Evolutionary conservation across 2,329 filamentous ascomycete genomes (phyloP).

Genomic region (Colletotrichum gloeosporioides): DNA sequence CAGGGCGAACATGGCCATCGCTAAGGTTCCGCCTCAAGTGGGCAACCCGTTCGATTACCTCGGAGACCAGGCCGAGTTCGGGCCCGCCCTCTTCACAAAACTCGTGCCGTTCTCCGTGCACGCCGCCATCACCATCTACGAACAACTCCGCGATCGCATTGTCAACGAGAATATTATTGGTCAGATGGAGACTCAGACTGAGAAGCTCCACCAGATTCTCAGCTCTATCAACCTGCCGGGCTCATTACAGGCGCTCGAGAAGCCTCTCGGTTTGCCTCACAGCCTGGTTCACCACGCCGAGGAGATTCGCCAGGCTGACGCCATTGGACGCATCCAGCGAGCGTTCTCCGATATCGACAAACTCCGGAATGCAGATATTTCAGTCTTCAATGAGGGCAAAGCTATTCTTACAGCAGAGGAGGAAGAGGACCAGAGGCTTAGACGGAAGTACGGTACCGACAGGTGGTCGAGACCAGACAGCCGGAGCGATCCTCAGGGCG

Average conservation of each 20-base stretch:
- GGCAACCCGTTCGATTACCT: slow-evolving; percentile 80
- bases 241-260: slow-evolving; percentile 92
- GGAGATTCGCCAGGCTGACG: slow-evolving; percentile 90
- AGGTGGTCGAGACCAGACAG: slow-evolving; percentile 79
- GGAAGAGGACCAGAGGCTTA: slow-evolving; percentile 79
- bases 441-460: slow-evolving; percentile 83
- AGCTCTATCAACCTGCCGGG: slow-evolving; percentile 88
- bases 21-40: slow-evolving; percentile 81
- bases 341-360: slow-evolving; percentile 91
- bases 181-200: slow-evolving; percentile 81
- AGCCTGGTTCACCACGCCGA: slow-evolving; percentile 89
- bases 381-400: slow-evolving; percentile 83
- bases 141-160: slow-evolving; percentile 86
- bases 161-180: slow-evolving; percentile 88
- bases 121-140: slow-evolving; percentile 93
- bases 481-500: slow-evolving; percentile 67
- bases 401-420: slow-evolving; percentile 80
- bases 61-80: slow-evolving; percentile 81
- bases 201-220: slow-evolving; percentile 78
- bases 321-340: slow-evolving; percentile 75
- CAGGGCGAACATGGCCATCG: slow-evolving; percentile 85
- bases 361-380: slow-evolving; percentile 79
- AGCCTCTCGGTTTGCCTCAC: slow-evolving; percentile 87
- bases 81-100: slow-evolving; percentile 84
- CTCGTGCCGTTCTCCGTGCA: slow-evolving; percentile 96